A percentile compares a stretch with the other conserved stretches of the same genome.
phyloP scores from a whole-genome alignment of 805 yeast genomes.

The Yamadazyma sp. region DNA sequence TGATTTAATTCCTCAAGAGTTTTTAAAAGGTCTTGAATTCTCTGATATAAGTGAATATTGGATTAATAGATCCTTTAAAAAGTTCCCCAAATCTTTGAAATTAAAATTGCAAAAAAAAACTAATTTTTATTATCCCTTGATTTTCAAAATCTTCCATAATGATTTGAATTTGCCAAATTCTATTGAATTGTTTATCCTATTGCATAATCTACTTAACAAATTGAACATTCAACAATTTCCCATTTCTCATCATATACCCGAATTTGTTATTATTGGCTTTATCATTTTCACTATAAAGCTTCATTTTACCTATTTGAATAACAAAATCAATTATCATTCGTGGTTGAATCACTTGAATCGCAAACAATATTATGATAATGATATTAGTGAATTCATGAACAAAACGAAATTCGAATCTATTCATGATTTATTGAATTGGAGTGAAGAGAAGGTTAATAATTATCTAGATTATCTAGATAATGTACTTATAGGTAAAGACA shows the following conservation, averaged over 20 bases:
- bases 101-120: not conserved
- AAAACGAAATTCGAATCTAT: constrained; percentile 7
- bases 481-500: constrained; percentile 18
- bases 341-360: constrained; percentile 15
- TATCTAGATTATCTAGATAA: constrained; percentile 53
- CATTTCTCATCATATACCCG: constrained; percentile 26
- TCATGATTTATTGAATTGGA: constrained; percentile 44
- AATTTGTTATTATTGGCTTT: constrained; percentile 31
- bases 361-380: constrained; percentile 7
- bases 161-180: constrained; percentile 46
- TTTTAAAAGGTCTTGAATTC: not conserved
- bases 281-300: constrained; percentile 29
- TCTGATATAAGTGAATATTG: constrained; percentile 4
- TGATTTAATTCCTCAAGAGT: constrained; percentile 30
- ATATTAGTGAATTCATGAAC: constrained; percentile 7
- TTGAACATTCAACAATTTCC: constrained; percentile 4
- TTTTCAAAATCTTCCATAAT: constrained; percentile 41
- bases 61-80: not conserved
- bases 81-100: not conserved
- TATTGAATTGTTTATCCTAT: constrained; percentile 42
- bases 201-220: constrained; percentile 17
- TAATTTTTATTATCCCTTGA: constrained; percentile 31
- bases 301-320: constrained; percentile 23
- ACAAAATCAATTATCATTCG: constrained; percentile 13
- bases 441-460: constrained; percentile 38